Conservation (phyloP, 495 filamentous ascomycete species). For the Tuber aestivum region DNA sequence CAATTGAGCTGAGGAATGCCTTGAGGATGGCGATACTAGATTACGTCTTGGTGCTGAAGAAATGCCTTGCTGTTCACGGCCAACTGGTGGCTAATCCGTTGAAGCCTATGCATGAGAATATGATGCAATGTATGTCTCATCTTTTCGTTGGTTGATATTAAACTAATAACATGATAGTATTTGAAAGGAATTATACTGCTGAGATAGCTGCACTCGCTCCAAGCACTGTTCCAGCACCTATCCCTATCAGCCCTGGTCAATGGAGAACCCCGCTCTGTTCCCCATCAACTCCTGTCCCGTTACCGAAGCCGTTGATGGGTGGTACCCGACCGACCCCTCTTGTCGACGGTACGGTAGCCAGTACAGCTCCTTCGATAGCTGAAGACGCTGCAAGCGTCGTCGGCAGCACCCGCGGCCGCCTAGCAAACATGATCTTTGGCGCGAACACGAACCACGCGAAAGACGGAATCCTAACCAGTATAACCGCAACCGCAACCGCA, state of each 20-base stretch:
- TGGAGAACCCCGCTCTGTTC: slow-evolving; percentile 31
- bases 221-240: slow-evolving; percentile 44
- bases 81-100: slow-evolving; percentile 32
- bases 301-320: not conserved
- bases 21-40: slow-evolving; percentile 81
- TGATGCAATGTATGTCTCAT: slow-evolving; percentile 26
- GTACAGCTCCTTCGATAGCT: slow-evolving; percentile 1
- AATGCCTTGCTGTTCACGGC: slow-evolving; percentile 59
- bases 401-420: slow-evolving; percentile 23
- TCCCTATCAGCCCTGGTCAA: slow-evolving; percentile 38
- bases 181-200: slow-evolving; percentile 57
- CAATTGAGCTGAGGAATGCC: slow-evolving; percentile 65
- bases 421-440: slow-evolving; percentile 42
- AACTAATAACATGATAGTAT: slow-evolving; percentile 45
- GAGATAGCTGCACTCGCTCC: slow-evolving; percentile 55
- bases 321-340: slow-evolving; percentile 18
- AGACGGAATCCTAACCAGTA: slow-evolving; percentile 34
- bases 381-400: slow-evolving; percentile 25
- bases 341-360: not conserved
- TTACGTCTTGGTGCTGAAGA: slow-evolving; percentile 79
- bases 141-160: not conserved
- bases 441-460: slow-evolving; percentile 25
- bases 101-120: slow-evolving; percentile 34
- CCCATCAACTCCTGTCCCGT: slow-evolving; percentile 18
- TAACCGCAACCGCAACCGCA: slow-evolving; percentile 31